Base-by-base conservation (phyloP, 768 basidiomycete species). In the Lentinus tigrinus region DNA sequence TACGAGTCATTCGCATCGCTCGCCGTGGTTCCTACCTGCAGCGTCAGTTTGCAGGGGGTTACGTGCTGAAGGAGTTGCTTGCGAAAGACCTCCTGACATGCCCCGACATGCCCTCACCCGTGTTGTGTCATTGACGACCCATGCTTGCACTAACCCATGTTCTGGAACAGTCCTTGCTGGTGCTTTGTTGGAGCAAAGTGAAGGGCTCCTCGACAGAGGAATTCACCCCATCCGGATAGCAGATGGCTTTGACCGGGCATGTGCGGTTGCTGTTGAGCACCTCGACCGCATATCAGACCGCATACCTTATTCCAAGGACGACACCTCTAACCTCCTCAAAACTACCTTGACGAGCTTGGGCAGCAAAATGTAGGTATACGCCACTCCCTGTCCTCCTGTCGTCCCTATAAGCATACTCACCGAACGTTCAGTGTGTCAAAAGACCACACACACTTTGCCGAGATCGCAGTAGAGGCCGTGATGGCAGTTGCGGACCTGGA, bases 111-210 rank as follows among this genome's bases (percentile, higher is more conserved):
- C n/a, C n/a, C n/a, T n/a, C n/a, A n/a, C n/a, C n/a, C n/a, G n/a
- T n/a, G n/a, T n/a, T n/a, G n/a, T n/a, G n/a, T n/a, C n/a, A n/a
- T n/a, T n/a, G n/a, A n/a, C n/a, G n/a, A n/a, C n/a, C n/a, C n/a
- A n/a, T n/a, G n/a, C n/a, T n/a, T n/a, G n/a, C n/a, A n/a, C n/a
- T n/a, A n/a, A n/a, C n/a, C n/a, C n/a, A n/a, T n/a, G n/a, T n/a
- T n/a, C n/a, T n/a, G n/a, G n/a, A n/a, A n/a, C 58, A 95, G 96
- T 99, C 3, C 88, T 99, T 58, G 97, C 97, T n/a, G 97, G 97
- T 60, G 97, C 97, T 16, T 80, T 99, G 21, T 77, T 99, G 42
- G 96, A 98, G 64, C 89, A 97, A 70, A 95, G 95, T 58, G 90
- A 98, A 75, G 81, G 87, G 4, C 81, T 99, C n/a, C 83, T 99